These are phyloP conservation scores for Juncus inflexus DNA, from an alignment of 176 grass and related monocot genomes.

Conservation along the genomic window DNA sequence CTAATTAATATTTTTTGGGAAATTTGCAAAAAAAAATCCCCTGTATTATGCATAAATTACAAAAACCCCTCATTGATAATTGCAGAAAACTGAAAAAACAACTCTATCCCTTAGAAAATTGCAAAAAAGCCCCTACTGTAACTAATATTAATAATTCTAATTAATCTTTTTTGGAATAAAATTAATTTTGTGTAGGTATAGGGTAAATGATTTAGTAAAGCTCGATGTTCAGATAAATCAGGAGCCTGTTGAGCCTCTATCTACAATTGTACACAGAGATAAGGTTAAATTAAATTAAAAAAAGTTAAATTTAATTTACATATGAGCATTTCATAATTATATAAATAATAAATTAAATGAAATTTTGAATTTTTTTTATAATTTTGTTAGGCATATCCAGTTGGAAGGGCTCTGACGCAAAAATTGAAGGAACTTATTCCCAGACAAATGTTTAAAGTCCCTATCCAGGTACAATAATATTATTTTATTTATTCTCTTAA, in stretches of 20 bases:
- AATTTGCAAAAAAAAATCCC: background rate
- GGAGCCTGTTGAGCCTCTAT: slow-evolving; percentile 85
- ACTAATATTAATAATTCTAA: slow-evolving; percentile 7
- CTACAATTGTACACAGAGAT: slow-evolving; percentile 95
- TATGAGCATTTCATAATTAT: too few species aligned
- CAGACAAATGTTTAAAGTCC: slow-evolving; percentile 95
- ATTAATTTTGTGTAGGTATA: slow-evolving; percentile 49
- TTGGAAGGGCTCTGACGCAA: slow-evolving; percentile 83
- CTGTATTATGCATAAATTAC: too few species aligned
- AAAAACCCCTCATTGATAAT: too few species aligned
- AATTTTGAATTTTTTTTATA: background rate
- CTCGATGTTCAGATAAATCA: slow-evolving; percentile 92
- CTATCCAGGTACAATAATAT: slow-evolving; percentile 68
- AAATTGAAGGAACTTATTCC: slow-evolving; percentile 98
- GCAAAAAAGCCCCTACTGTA: too few species aligned
- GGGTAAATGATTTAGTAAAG: slow-evolving; percentile 84
- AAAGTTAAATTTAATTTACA: background rate
- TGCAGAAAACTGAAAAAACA: too few species aligned
- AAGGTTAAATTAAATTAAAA: slow-evolving; percentile 37
- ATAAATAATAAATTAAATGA: too few species aligned
- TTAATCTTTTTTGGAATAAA: background rate
- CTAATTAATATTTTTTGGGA: slow-evolving; percentile 7
- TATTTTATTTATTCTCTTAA: slow-evolving; percentile 22
- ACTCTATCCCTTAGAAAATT: too few species aligned
- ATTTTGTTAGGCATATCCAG: slow-evolving; percentile 70